phyloP scores from a whole-genome alignment of 1,284 basidiomycete species.

The Melampsora americana region DNA sequence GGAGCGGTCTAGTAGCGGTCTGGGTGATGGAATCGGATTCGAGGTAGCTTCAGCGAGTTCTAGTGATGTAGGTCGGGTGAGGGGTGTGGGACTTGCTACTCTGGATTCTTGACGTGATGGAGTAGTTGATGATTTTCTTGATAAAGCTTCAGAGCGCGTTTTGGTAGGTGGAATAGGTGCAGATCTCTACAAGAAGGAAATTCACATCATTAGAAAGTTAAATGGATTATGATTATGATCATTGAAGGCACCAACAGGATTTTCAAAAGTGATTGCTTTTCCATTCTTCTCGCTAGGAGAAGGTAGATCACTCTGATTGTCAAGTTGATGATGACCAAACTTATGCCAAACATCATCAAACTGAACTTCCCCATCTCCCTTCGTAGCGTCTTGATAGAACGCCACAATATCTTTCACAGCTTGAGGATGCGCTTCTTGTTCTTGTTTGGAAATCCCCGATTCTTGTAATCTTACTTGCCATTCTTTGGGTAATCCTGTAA shows the following conservation, averaged over 20 bases:
- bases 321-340: conserved; percentile 47
- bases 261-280: conserved; percentile 37
- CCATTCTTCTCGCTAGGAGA: background rate
- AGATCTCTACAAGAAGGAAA: conserved; percentile 43
- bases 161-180: conserved; percentile 47
- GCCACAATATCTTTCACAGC: conserved; percentile 98
- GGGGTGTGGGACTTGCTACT: background rate
- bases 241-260: conserved; percentile 33
- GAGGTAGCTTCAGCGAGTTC: background rate
- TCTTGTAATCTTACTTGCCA: conserved; percentile 98
- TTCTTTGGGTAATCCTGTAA: conserved; percentile 83
- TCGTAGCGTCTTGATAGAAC: conserved; percentile 74
- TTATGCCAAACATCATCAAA: conserved; percentile 54
- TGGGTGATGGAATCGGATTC: conserved; percentile 24
- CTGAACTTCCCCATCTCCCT: conserved; percentile 50
- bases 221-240: background rate
- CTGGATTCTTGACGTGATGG: background rate
- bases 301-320: background rate
- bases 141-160: background rate
- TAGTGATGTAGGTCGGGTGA: background rate
- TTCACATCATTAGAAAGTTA: background rate
- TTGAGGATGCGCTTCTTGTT: conserved; percentile 97
- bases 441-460: conserved; percentile 85
- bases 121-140: conserved; percentile 6
- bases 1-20: conserved; percentile 40